Conservation (phyloP, 768 basidiomycete species). For the Podaxis mareebaensis region DNA sequence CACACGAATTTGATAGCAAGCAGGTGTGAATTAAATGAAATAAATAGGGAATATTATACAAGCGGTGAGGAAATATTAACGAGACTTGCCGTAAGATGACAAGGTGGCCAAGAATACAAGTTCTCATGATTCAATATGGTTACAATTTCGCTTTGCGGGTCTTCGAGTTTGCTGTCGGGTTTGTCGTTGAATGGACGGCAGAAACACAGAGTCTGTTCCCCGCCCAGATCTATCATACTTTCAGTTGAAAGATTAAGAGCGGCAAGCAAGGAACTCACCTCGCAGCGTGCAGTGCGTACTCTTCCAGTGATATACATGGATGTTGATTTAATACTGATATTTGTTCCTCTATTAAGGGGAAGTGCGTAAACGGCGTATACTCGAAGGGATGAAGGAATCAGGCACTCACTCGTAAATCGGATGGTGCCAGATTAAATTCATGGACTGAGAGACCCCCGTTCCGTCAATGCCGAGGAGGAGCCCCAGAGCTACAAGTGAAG, state of each 20-base stretch:
- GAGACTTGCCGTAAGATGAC: no score
- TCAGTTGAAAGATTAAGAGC: neutral
- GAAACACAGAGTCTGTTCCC: constrained; percentile 43
- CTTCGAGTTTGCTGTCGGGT: constrained; percentile 12
- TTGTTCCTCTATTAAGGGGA: constrained; percentile 35
- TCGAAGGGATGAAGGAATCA: neutral
- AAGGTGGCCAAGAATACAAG: neutral
- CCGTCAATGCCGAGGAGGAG: constrained; percentile 38
- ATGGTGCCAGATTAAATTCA: constrained; percentile 51
- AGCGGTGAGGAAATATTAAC: neutral
- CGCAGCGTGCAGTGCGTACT: constrained; percentile 42
- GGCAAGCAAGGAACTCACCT: constrained; percentile 32
- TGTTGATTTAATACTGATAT: constrained; percentile 41
- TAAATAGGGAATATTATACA: neutral
- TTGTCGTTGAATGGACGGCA: constrained; percentile 43
- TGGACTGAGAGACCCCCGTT: constrained; percentile 50
- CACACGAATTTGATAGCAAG: no score
- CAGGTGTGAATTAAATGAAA: no score
- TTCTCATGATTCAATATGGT: neutral
- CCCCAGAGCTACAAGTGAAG: constrained; percentile 44
- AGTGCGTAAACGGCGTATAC: neutral
- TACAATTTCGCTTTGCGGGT: constrained; percentile 5
- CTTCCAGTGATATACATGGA: constrained; percentile 43
- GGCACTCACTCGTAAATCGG: constrained; percentile 24
- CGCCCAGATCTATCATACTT: constrained; percentile 38